phyloP scores from a whole-genome alignment of 306 rosid genomes.

The Phaseolus lunatus region DNA sequence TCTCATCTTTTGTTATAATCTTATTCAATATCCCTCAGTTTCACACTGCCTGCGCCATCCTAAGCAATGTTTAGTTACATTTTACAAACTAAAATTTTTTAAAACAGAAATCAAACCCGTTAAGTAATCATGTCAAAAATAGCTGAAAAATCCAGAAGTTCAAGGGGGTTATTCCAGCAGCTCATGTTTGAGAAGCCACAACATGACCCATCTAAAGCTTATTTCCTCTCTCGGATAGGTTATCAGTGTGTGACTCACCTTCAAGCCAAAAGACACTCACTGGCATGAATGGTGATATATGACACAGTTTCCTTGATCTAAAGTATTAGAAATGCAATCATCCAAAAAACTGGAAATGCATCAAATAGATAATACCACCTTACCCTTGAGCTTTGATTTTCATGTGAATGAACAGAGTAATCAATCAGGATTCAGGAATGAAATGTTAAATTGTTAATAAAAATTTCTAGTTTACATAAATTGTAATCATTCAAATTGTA shows the following conservation, averaged over 20 bases:
- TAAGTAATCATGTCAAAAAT: no score
- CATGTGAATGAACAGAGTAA: conserved; percentile 33
- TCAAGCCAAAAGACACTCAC: neutral
- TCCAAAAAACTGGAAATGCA: neutral
- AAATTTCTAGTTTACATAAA: conserved; percentile 34
- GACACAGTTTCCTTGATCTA: neutral
- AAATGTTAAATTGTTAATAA: conserved; percentile 33
- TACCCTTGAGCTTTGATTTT: neutral
- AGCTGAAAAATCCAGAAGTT: no score
- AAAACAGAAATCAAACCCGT: no score
- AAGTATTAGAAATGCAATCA: conserved; percentile 7
- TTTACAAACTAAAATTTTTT: no score
- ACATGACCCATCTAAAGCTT: no score
- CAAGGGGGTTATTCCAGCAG: no score
- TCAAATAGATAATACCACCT: neutral
- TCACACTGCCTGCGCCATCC: no score
- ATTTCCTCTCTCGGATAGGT: no score
- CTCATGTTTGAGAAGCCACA: no score
- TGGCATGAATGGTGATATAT: neutral
- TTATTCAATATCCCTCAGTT: no score
- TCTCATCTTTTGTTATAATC: no score
- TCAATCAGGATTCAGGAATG: conserved; percentile 29
- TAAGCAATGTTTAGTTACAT: no score
- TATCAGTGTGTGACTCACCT: neutral
- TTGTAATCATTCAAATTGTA: conserved; percentile 26